phyloP scores from a whole-genome alignment of 2,329 filamentous ascomycete species.

The Leptodontidium sp. region DNA sequence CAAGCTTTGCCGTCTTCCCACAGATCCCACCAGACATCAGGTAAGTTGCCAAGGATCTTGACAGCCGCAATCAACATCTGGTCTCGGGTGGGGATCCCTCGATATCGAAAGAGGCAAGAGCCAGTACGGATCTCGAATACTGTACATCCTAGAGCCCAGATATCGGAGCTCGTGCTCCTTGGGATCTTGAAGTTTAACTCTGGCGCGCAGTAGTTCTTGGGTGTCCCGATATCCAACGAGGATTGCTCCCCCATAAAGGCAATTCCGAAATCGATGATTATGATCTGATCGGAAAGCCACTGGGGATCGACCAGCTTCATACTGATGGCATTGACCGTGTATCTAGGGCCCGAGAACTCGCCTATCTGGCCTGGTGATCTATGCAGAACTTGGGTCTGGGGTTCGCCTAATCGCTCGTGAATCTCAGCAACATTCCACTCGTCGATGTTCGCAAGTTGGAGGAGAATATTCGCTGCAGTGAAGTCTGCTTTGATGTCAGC shows the following conservation, averaged over 20 bases:
- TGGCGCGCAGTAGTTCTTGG: slow-evolving; percentile 34
- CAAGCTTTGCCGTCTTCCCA: slow-evolving; percentile 33
- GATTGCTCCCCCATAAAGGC: slow-evolving; percentile 25
- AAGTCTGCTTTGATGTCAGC: slow-evolving; percentile 29
- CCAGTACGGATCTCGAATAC: slow-evolving; percentile 36
- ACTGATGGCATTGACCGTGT: slow-evolving; percentile 30
- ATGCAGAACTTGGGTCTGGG: slow-evolving; percentile 27
- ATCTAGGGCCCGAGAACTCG: slow-evolving; percentile 23
- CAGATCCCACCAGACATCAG: slow-evolving; percentile 30
- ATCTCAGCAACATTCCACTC: slow-evolving; percentile 31
- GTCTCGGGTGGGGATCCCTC: slow-evolving; percentile 26
- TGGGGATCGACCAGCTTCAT: slow-evolving; percentile 33
- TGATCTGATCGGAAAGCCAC: slow-evolving; percentile 35
- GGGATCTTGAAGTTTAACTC: slow-evolving; percentile 31
- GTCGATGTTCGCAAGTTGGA: slow-evolving; percentile 35
- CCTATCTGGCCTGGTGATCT: neutral
- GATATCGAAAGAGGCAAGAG: slow-evolving; percentile 29
- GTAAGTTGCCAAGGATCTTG: slow-evolving; percentile 30
- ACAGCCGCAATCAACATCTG: slow-evolving; percentile 31
- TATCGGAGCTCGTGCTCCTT: slow-evolving; percentile 31
- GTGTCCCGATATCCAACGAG: slow-evolving; percentile 30
- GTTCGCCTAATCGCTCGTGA: slow-evolving; percentile 31
- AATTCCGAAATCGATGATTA: slow-evolving; percentile 38
- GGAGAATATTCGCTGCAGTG: slow-evolving; percentile 33
- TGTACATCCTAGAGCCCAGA: slow-evolving; percentile 37